Base-by-base conservation (phyloP, 129 eudicot species). In the Glebionis coronaria region DNA sequence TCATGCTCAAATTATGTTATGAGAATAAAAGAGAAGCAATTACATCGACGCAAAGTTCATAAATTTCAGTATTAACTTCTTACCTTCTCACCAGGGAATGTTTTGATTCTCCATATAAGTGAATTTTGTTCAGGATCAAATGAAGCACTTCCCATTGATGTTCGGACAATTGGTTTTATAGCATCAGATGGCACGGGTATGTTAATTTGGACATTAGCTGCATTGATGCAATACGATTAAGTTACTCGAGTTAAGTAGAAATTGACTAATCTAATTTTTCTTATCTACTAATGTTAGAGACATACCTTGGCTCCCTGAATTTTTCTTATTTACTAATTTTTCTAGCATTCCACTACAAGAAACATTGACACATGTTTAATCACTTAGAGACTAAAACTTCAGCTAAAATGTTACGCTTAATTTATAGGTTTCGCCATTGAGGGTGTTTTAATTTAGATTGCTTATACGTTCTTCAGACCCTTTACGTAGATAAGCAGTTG, bases 11-110 rank as follows among this genome's bases (percentile, higher is more conserved):
- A 27, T 35, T 29, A 57, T 27, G 59, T 53, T 13, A 72, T 0
- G 70, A 40, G 12, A 51, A 45, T 5, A n/a, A 16, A 15, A 20
- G 12, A 47, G 18, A 42, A 74, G 29, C n/a, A 40, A 63, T 50
- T 71, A 46, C 12, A 57, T 16, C 9, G 29, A 70, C 25, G 65
- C 55, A 69, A 58, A 28, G 28, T 51, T 25, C 47, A 44, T 10
- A n/a, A n/a, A n/a, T n/a, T n/a, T n/a, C n/a, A n/a, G n/a, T n/a
- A n/a, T n/a, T n/a, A n/a, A n/a, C 13, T 46, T 8, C 64, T 8
- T 54, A 91, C 97, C 96, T 85, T 91, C 29, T 82, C 82, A 73
- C 97, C 94, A 5, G 97, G 96, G 75, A 91, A 88, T 63, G 96
- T 72, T 76, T 81, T 88, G 13, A 91, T 85, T 62, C 84, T 88